Base-by-base conservation (phyloP, 2,329 filamentous ascomycete genomes). In the Fusarium sacchari region DNA sequence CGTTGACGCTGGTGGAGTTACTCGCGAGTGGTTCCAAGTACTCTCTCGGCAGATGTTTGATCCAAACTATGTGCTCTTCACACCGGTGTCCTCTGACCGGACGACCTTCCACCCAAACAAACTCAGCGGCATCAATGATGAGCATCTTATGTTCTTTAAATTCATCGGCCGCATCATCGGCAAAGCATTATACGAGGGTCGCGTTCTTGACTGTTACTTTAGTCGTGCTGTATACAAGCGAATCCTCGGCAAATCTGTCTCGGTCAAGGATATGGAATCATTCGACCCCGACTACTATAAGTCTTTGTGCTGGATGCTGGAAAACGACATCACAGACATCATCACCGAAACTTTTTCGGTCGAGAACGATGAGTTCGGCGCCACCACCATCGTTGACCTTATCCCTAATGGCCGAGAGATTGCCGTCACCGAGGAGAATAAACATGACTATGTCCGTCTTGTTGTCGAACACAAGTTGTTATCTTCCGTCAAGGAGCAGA, bases 221-320 rank as follows among this genome's bases (percentile, higher is more conserved):
- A 98, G 96, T 84, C 92, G 96, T 80, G 97, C 97, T 20, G 96
- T 99, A 58, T 99, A 99, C 88, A 98, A 98, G 86, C 93, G 94
- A 76, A 98, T 99, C 73, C 90, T 99, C 34, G 94, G 96, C 80
- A 97, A 97, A 82, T 91, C 94, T 7, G 96, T 98, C 44, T 98
- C 95, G 14, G 93, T 99, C 83, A 99, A 99, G 86, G 96, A 99
- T 79, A 98, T 99, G 95, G 96, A 99, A 83, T 98, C 95, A 28
- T 93, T 99, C 70, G 96, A 99, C 81, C 92, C 97, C 7, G 96
- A 99, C 79, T 99, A 99, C 85, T 98, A 98, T 90, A 99, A 98
- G 83, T 98, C 96, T 20, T 88, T 99, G 28, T 91, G 96, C 69
- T 99, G 97, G 97, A 98, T 99, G 91, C 88, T 98, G 65, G 94